Evolutionary conservation across 345 rosid genomes (phyloP).

Genomic region (Brassica juncea): DNA sequence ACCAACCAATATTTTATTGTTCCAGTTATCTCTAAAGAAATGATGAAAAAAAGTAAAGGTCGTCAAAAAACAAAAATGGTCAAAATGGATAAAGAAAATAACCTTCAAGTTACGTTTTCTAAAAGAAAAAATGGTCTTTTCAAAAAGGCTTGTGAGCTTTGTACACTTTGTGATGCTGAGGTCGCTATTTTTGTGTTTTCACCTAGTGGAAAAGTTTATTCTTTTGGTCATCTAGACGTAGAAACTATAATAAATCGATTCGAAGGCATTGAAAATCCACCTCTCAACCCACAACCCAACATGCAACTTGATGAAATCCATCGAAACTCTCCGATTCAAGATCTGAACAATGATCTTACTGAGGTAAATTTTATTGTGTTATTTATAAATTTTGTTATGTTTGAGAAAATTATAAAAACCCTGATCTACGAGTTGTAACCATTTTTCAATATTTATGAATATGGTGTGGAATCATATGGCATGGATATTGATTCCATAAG

Average conservation of each 20-base stretch:
- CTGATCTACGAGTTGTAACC: not conserved
- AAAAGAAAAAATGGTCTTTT: constrained; percentile 36
- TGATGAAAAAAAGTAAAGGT: constrained; percentile 44
- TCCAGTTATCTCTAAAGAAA: not conserved
- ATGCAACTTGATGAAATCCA: constrained; percentile 40
- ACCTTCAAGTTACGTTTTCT: constrained; percentile 39
- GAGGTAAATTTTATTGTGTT: constrained; percentile 17
- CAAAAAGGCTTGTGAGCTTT: constrained; percentile 39
- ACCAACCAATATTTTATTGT: not conserved
- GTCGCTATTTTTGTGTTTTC: constrained; percentile 22
- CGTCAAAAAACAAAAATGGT: constrained; percentile 33
- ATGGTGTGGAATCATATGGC: not conserved
- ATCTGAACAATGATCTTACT: constrained; percentile 52
- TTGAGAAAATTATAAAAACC: not conserved
- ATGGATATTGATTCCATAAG: not conserved
- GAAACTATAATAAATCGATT: constrained; percentile 45
- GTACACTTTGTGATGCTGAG: constrained; percentile 34
- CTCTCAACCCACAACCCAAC: not conserved
- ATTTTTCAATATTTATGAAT: not conserved
- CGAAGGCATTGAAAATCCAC: constrained; percentile 22
- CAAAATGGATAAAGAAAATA: constrained; percentile 33
- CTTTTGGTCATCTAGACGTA: constrained; percentile 61
- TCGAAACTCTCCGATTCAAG: constrained; percentile 44
- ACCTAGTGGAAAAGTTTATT: constrained; percentile 47
- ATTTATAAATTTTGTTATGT: not conserved